These are phyloP conservation scores for Sporothrix globosa DNA, from an alignment of 2,329 filamentous ascomycete genomes.

Conservation along the genomic window DNA sequence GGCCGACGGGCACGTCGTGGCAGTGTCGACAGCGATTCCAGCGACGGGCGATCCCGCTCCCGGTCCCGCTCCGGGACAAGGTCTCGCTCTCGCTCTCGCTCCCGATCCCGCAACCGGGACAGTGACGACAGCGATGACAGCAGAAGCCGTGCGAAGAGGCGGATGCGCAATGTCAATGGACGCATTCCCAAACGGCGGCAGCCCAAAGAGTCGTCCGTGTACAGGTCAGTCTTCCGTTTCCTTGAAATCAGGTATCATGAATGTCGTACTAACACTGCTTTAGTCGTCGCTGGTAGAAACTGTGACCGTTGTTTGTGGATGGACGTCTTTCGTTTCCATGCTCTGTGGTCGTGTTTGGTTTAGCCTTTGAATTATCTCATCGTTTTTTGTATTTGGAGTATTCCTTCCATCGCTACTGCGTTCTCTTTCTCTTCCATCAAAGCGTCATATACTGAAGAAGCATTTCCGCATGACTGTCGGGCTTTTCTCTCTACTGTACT, in stretches of 20 bases:
- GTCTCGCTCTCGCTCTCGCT: constrained; percentile 1
- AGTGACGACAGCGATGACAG: not conserved
- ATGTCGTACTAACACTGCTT: not conserved
- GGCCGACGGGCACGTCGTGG: not conserved
- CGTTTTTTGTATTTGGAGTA: no score
- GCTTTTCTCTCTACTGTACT: not conserved
- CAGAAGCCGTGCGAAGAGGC: constrained; percentile 11
- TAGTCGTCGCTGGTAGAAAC: constrained; percentile 19
- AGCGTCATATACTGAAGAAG: not conserved
- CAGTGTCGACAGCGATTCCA: not conserved
- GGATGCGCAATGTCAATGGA: constrained; percentile 13
- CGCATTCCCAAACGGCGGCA: constrained; percentile 27
- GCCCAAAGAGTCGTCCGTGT: constrained; percentile 24
- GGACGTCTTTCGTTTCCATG: not conserved
- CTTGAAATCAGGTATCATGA: not conserved
- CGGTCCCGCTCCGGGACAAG: not conserved
- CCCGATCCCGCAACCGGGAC: not conserved
- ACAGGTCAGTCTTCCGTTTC: constrained; percentile 13
- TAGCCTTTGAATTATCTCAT: not conserved
- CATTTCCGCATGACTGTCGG: not conserved
- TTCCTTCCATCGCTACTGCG: no score
- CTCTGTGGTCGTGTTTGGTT: not conserved
- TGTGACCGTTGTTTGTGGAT: no score
- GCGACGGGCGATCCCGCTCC: not conserved
- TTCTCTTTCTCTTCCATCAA: not conserved